phyloP scores from a whole-genome alignment of 1,284 basidiomycete genomes.

The Erythrobasidium hasegawianum region DNA sequence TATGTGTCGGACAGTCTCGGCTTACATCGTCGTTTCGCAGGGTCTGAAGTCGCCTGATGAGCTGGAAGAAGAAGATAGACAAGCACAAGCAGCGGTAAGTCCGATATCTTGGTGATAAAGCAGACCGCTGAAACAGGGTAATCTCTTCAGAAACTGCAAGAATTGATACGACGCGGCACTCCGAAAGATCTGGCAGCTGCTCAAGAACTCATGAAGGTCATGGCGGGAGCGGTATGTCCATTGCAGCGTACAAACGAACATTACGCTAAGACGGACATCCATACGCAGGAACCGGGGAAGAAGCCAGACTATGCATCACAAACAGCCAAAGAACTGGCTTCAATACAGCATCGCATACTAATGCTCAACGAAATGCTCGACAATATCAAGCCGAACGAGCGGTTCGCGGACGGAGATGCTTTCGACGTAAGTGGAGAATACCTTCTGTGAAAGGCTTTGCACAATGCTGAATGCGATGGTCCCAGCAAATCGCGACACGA shows the following conservation, averaged over 20 bases:
- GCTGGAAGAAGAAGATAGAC: slow-evolving; percentile 90
- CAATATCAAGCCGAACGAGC: slow-evolving; percentile 65
- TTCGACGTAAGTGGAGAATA: slow-evolving; percentile 74
- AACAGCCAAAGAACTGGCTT: slow-evolving; percentile 83
- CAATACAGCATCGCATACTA: slow-evolving; percentile 89
- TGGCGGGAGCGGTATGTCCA: slow-evolving; percentile 77
- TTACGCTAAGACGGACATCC: too few species aligned
- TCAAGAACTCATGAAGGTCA: slow-evolving; percentile 94
- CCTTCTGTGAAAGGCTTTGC: too few species aligned
- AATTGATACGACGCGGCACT: slow-evolving; percentile 91
- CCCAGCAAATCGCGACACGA: slow-evolving; percentile 81
- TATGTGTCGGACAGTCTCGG: too few species aligned
- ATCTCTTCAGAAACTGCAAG: slow-evolving; percentile 73
- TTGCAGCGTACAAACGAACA: too few species aligned
- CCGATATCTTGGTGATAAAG: too few species aligned
- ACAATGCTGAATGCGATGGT: too few species aligned
- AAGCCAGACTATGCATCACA: slow-evolving; percentile 90
- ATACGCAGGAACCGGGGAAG: slow-evolving; percentile 81
- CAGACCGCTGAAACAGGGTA: too few species aligned
- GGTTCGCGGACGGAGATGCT: slow-evolving; percentile 67
- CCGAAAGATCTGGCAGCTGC: slow-evolving; percentile 92
- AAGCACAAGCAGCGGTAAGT: slow-evolving; percentile 77
- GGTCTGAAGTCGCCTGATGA: slow-evolving; percentile 92
- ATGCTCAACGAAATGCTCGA: slow-evolving; percentile 95
- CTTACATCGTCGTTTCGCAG: too few species aligned